phyloP scores from a whole-genome alignment of 306 rosid genomes.

The Ceratonia siliqua region DNA sequence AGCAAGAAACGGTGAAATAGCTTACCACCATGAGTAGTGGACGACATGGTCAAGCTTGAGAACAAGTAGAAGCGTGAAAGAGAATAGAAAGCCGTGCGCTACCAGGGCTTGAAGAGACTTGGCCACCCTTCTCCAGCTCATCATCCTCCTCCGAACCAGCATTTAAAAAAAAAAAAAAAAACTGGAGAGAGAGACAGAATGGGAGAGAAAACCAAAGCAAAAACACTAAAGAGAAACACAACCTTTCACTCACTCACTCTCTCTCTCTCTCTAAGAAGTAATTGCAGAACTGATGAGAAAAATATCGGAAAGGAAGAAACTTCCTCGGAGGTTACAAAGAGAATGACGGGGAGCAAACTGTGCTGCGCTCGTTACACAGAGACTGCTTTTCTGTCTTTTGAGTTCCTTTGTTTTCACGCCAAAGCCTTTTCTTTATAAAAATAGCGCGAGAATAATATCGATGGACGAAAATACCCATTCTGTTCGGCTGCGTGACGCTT shows the following conservation, averaged over 20 bases:
- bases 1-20: neutral
- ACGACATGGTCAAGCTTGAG: slow-evolving; percentile 64
- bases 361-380: neutral
- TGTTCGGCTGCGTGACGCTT: neutral
- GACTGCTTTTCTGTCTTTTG: neutral
- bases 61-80: slow-evolving; percentile 65
- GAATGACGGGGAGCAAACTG: slow-evolving; percentile 15
- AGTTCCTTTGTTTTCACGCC: slow-evolving; percentile 45
- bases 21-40: slow-evolving; percentile 70
- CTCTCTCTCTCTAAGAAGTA: neutral
- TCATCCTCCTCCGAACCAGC: slow-evolving; percentile 59
- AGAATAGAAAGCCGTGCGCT: slow-evolving; percentile 67
- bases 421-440: neutral
- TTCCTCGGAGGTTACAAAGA: slow-evolving; percentile 40
- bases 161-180: slow-evolving; percentile 29
- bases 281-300: neutral
- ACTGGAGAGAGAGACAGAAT: neutral
- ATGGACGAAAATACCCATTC: slow-evolving; percentile 26
- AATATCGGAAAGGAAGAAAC: neutral
- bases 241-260: neutral
- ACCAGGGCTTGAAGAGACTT: slow-evolving; percentile 61
- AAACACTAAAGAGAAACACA: neutral
- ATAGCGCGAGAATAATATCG: neutral
- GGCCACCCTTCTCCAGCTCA: slow-evolving; percentile 78
- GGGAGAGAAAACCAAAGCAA: neutral